A percentile compares a stretch with the other conserved stretches of the same genome.
Conservation (phyloP, 129 eudicot species). For the Escallonia rubra region DNA sequence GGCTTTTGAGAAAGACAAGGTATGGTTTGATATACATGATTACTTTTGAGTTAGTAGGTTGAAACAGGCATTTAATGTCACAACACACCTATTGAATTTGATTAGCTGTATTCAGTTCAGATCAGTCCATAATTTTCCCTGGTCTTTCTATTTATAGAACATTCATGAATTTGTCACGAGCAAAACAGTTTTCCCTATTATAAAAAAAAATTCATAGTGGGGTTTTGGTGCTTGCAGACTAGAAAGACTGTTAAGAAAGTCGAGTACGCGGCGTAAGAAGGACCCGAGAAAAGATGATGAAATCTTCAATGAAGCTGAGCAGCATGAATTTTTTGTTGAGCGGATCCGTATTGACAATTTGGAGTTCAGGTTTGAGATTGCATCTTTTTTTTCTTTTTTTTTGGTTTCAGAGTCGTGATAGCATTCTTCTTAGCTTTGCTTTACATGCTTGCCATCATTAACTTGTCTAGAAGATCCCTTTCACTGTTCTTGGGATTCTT, state of each 20-base stretch:
- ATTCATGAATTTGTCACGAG: no score
- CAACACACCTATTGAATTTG: no score
- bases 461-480: background rate
- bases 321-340: conserved; percentile 65
- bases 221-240: conserved; percentile 44
- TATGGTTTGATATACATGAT: conserved; percentile 1
- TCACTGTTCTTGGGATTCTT: background rate
- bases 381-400: conserved; percentile 6
- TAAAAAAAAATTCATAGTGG: no score
- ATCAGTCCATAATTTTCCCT: no score
- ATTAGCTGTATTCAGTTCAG: no score
- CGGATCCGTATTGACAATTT: conserved; percentile 78
- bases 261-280: conserved; percentile 33
- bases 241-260: conserved; percentile 47
- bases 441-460: conserved; percentile 4
- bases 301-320: conserved; percentile 36
- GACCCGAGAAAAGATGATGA: conserved; percentile 56
- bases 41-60: conserved; percentile 1
- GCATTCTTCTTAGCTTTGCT: conserved; percentile 2
- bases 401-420: background rate
- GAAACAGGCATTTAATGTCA: background rate
- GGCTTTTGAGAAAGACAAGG: conserved; percentile 76
- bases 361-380: conserved; percentile 57
- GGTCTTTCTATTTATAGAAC: no score
- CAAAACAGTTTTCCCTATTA: no score